These are phyloP conservation scores for Karstenula rhodostoma DNA, from an alignment of 2,329 filamentous ascomycete genomes.

Conservation along the genomic window DNA sequence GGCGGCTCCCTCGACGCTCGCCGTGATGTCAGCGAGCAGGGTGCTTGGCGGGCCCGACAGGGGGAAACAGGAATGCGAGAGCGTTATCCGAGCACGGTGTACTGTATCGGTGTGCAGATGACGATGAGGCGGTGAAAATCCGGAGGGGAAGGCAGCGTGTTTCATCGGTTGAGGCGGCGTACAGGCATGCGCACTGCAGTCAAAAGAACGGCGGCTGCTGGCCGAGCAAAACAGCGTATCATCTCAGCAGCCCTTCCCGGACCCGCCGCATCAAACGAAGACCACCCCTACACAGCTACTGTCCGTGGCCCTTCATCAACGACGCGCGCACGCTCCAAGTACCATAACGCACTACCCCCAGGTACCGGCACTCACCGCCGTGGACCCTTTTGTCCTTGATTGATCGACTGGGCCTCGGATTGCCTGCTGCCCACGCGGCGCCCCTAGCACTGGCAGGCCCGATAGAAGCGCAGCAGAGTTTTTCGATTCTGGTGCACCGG, in stretches of 20 bases:
- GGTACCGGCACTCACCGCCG: conserved; percentile 1
- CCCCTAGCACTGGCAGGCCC: conserved; percentile 35
- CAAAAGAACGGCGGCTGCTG: conserved; percentile 7
- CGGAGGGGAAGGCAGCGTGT: conserved; percentile 21
- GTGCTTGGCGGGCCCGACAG: conserved; percentile 15
- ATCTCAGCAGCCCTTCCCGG: conserved; percentile 9
- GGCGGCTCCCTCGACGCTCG: conserved; percentile 14
- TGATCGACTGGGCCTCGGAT: conserved; percentile 28
- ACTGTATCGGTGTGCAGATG: conserved; percentile 21
- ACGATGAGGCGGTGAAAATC: conserved; percentile 27
- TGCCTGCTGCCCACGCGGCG: conserved; percentile 29
- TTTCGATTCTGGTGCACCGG: conserved; percentile 40
- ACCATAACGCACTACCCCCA: not conserved
- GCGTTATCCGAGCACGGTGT: conserved; percentile 16
- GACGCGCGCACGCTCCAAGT: not conserved
- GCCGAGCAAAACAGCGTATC: conserved; percentile 4
- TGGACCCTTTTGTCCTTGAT: conserved; percentile 15
- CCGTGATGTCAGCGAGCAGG: conserved; percentile 19
- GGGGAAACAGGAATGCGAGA: conserved; percentile 21
- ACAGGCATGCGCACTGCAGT: conserved; percentile 11
- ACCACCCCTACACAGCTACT: not conserved
- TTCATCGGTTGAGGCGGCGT: conserved; percentile 16
- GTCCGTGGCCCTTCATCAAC: not conserved
- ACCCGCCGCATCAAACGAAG: not conserved
- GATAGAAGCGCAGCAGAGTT: conserved; percentile 46